Evolutionary conservation across 2,329 filamentous ascomycete species (phyloP).

Genomic region (Hypoxylon sp.): DNA sequence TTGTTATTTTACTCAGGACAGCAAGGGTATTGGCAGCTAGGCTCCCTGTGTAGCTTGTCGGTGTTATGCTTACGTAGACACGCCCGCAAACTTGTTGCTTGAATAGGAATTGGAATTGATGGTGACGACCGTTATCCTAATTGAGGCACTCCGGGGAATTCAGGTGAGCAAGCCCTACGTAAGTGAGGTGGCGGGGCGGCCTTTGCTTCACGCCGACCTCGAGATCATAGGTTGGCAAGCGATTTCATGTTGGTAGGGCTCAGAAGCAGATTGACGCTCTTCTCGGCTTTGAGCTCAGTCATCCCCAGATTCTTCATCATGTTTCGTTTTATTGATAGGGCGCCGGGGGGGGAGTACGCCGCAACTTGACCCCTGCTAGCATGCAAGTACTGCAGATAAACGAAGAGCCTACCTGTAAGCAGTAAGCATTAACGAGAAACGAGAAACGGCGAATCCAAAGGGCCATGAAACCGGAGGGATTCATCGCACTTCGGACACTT

Average conservation of each 20-base stretch:
- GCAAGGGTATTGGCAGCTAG: slow-evolving; percentile 8
- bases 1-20: background rate
- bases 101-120: slow-evolving; percentile 20
- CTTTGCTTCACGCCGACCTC: slow-evolving; percentile 24
- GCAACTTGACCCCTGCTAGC: slow-evolving; percentile 24
- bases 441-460: slow-evolving; percentile 4
- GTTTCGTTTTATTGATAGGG: slow-evolving; percentile 19
- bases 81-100: slow-evolving; percentile 12
- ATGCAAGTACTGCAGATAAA: slow-evolving; percentile 21
- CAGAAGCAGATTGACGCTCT: background rate
- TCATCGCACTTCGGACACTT: background rate
- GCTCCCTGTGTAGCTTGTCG: slow-evolving; percentile 20
- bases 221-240: slow-evolving; percentile 19
- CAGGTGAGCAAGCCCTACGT: slow-evolving; percentile 22
- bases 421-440: background rate
- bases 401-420: slow-evolving; percentile 15
- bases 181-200: slow-evolving; percentile 28
- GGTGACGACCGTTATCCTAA: slow-evolving; percentile 6
- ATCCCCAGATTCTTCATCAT: slow-evolving; percentile 26
- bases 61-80: slow-evolving; percentile 36
- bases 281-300: background rate
- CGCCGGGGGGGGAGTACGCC: slow-evolving; percentile 14
- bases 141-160: slow-evolving; percentile 31
- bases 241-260: slow-evolving; percentile 11
- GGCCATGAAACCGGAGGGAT: slow-evolving; percentile 15